A percentile compares a stretch with the other conserved stretches of the same genome.
These are phyloP conservation scores for Paramecium pentaurelia DNA, from an alignment of 73 alveolate genomes.

Conservation along the genomic window DNA sequence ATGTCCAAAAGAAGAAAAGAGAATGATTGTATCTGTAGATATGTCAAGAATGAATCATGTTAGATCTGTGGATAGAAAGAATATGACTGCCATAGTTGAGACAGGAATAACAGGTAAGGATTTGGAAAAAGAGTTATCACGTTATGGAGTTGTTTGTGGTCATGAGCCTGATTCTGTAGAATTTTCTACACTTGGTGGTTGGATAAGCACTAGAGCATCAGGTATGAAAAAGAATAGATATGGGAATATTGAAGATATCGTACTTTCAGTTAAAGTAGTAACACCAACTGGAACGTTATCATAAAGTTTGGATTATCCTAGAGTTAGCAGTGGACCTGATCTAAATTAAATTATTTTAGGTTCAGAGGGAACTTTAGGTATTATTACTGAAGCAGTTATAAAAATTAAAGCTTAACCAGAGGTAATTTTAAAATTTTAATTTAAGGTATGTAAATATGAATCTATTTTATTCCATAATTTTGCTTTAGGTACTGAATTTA, in stretches of 20 bases:
- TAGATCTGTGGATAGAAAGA: constrained; percentile 77
- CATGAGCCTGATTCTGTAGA: constrained; percentile 92
- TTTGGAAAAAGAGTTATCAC: constrained; percentile 80
- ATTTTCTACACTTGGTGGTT: constrained; percentile 89
- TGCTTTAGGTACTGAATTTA: constrained; percentile 82
- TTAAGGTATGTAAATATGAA: constrained; percentile 62
- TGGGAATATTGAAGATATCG: constrained; percentile 95
- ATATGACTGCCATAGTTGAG: constrained; percentile 87
- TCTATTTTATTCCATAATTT: constrained; percentile 82
- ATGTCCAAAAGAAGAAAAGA: constrained; percentile 67
- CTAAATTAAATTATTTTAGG: constrained; percentile 78
- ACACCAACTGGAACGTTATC: constrained; percentile 80
- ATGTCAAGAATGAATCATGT: constrained; percentile 79
- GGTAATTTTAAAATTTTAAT: neutral
- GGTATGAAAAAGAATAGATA: constrained; percentile 94
- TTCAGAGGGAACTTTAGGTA: constrained; percentile 83
- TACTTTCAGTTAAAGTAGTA: constrained; percentile 70
- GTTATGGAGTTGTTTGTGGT: constrained; percentile 85
- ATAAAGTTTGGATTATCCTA: constrained; percentile 73
- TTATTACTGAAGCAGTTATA: constrained; percentile 81
- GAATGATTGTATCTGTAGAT: constrained; percentile 85
- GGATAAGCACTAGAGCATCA: constrained; percentile 71
- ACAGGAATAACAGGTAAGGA: constrained; percentile 88
- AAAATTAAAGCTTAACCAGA: constrained; percentile 78
- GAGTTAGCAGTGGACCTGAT: constrained; percentile 87